phyloP scores from a whole-genome alignment of 805 yeast genomes.

The Nakazawaea siamensis region DNA sequence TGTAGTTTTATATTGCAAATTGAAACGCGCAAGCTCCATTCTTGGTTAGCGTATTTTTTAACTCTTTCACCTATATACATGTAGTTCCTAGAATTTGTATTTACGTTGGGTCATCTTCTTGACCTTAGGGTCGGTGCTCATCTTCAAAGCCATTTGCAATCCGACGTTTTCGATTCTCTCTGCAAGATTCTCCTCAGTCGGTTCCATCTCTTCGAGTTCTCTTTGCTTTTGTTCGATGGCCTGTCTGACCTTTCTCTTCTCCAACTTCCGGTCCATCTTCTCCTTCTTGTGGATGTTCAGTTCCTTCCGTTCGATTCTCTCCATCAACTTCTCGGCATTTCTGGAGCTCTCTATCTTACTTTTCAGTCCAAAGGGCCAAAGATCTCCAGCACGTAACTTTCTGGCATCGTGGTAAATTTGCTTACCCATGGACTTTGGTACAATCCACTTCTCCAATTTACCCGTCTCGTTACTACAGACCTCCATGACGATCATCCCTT shows the following conservation, averaged over 20 bases:
- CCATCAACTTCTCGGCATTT: slow-evolving; percentile 5
- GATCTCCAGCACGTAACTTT: slow-evolving; percentile 75
- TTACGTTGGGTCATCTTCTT: slow-evolving; percentile 3
- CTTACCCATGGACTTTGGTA: slow-evolving; percentile 69
- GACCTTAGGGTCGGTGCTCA: slow-evolving; percentile 3
- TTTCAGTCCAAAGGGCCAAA: slow-evolving; percentile 74
- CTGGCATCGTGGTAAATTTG: slow-evolving; percentile 85
- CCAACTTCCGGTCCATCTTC: slow-evolving; percentile 1
- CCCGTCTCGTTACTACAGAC: slow-evolving; percentile 71
- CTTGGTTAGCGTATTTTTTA: background rate
- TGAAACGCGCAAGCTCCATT: background rate
- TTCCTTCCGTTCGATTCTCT: slow-evolving; percentile 6
- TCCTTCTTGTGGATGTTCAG: slow-evolving; percentile 2
- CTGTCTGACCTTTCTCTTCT: slow-evolving; percentile 1
- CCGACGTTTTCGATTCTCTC: slow-evolving; percentile 9
- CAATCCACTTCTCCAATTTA: slow-evolving; percentile 76
- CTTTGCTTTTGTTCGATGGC: slow-evolving; percentile 2
- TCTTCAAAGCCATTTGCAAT: slow-evolving; percentile 4
- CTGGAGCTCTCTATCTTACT: slow-evolving; percentile 22
- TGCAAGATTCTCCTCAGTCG: slow-evolving; percentile 6
- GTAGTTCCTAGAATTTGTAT: slow-evolving; percentile 8
- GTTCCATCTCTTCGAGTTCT: slow-evolving; percentile 6
- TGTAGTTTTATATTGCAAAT: no score
- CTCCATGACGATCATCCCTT: slow-evolving; percentile 74
- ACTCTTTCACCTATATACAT: background rate